Base-by-base conservation (phyloP, 352 stramenopile species). In the Thraustotheca clavata region DNA sequence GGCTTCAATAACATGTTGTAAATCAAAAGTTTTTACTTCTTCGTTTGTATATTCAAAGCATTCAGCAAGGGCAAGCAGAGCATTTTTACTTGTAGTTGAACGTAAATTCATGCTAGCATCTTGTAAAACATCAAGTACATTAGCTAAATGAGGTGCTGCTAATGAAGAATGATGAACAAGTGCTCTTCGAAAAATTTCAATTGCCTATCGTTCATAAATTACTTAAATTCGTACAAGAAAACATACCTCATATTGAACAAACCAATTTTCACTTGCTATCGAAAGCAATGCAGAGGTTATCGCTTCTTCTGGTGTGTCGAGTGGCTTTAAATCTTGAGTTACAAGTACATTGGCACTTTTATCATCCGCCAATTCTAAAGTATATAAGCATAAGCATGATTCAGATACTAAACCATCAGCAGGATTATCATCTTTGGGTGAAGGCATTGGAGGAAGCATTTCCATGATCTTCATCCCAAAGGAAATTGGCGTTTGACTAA, bases 81-180 rank as follows among this genome's bases (percentile, higher is more conserved):
- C 81, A 47, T 91, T 91, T 63, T 88, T 88, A n/a, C 75, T 75
- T 12, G 84, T 73, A 2, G 79, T 71, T 0, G 80, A 89, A 26
- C 82, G 82, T 39, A 91, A 62, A 70, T 83, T 87, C 60, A 89
- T 74, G 36, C 77, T 75, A 9, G 71, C 78, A 16, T 74, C 24
- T 1, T 72, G 59, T 33, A 91, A 67, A 4, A 50, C 63, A 3
- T 68, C 55, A 4, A 89, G 26, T n/a, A 82, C 59, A 0, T 47
- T 50, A 8, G 66, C 60, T 0, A 80, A 36, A 9, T 78, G 55
- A 8, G 61, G 49, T 8, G 49, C 62, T 4, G 62, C 59, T 9
- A 79, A 39, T 7, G 29, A 20, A 8, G 49, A 48, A 69, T 86
- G 74, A 55, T 84, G 77, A n/a, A 89, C 77, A 18, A 89, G 59